Conservation (phyloP, 2,329 filamentous ascomycete genomes). For the Xylariaceae sp. region DNA sequence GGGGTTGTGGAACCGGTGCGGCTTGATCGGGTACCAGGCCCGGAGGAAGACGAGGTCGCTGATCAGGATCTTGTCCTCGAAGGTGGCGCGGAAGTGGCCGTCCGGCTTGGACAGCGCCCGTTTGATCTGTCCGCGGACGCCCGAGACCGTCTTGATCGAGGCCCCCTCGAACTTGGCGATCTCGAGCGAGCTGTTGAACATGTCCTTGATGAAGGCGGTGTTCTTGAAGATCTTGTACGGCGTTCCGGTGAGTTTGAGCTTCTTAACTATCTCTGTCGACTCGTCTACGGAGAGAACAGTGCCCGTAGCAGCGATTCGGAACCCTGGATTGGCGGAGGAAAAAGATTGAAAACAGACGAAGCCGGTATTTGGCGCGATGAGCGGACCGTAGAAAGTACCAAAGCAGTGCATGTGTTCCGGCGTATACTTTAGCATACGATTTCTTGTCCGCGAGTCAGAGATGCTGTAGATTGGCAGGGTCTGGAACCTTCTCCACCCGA, state of each 20-base stretch:
- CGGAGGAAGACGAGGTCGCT: conserved; percentile 95
- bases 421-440: conserved; percentile 98
- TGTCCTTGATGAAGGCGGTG: conserved; percentile 97
- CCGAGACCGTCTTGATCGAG: conserved; percentile 92
- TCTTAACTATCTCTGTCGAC: conserved; percentile 97
- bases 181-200: conserved; percentile 92
- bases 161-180: conserved; percentile 99
- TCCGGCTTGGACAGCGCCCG: conserved; percentile 90
- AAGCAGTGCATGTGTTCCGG: conserved; percentile 99
- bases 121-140: conserved; percentile 96
- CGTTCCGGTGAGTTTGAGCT: conserved; percentile 91
- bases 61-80: conserved; percentile 98
- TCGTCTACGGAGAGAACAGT: conserved; percentile 94
- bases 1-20: conserved; percentile 95
- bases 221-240: conserved; percentile 99
- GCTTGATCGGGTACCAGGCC: conserved; percentile 95
- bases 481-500: conserved; percentile 96
- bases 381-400: conserved; percentile 90
- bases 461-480: conserved; percentile 71
- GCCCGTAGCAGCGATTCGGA: conserved; percentile 92
- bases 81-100: conserved; percentile 93
- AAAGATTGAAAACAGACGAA: conserved; percentile 94
- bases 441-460: conserved; percentile 87
- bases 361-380: conserved; percentile 93
- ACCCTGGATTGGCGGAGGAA: conserved; percentile 80